Conservation (phyloP, 768 basidiomycete genomes). For the Tephrocybe sp. region DNA sequence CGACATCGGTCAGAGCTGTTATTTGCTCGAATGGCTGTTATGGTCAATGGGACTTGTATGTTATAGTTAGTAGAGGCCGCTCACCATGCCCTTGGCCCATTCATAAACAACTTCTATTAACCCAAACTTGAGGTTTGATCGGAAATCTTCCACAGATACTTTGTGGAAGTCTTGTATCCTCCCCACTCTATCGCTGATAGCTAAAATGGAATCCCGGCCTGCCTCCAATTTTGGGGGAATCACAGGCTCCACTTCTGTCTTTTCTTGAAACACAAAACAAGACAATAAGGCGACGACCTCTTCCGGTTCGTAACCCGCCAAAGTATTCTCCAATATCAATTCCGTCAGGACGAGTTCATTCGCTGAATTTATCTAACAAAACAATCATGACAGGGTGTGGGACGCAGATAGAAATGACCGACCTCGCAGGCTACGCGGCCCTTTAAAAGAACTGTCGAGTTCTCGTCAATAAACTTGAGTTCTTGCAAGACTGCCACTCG, state of each 20-base stretch:
- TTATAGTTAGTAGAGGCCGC: constrained; percentile 21
- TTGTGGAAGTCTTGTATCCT: constrained; percentile 79
- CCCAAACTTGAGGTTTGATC: constrained; percentile 82
- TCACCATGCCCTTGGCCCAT: constrained; percentile 98
- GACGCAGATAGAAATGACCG: constrained; percentile 13
- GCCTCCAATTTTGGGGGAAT: constrained; percentile 78
- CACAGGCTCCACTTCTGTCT: constrained; percentile 86
- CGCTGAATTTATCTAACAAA: constrained; percentile 90
- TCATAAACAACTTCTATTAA: constrained; percentile 97
- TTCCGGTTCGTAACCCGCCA: constrained; percentile 88
- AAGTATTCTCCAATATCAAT: constrained; percentile 92
- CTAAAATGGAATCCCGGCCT: constrained; percentile 76
- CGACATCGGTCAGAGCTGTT: constrained; percentile 87
- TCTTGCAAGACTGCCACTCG: constrained; percentile 88
- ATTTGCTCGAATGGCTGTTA: constrained; percentile 93
- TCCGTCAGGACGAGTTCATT: constrained; percentile 96
- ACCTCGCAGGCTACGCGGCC: constrained; percentile 99
- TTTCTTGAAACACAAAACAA: constrained; percentile 98
- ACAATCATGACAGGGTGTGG: background rate
- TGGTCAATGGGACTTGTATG: background rate
- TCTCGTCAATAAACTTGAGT: constrained; percentile 92
- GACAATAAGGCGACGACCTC: constrained; percentile 96
- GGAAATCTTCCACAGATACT: constrained; percentile 78
- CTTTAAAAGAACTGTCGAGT: constrained; percentile 93
- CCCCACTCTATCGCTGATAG: constrained; percentile 77